These are phyloP conservation scores for Astrothelium subdiscretum DNA, from an alignment of 495 filamentous ascomycete species.

Conservation along the genomic window DNA sequence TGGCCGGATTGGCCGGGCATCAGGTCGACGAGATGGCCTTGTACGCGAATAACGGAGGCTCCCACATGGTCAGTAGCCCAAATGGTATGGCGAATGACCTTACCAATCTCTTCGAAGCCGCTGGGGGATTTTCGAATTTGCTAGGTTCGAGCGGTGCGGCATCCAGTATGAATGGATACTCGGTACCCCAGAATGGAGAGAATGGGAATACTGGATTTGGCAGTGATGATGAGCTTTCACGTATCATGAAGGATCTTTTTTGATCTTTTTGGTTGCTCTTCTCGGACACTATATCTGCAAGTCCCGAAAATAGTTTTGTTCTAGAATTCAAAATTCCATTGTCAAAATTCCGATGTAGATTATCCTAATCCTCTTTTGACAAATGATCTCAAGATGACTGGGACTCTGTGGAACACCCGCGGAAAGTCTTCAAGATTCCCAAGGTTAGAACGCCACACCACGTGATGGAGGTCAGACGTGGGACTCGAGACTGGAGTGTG, in stretches of 20 bases:
- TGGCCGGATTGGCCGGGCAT: slow-evolving; percentile 64
- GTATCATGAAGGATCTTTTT: slow-evolving; percentile 55
- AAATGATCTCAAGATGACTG: too few relatives aligned
- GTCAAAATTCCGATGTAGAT: too few relatives aligned
- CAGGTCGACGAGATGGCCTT: slow-evolving; percentile 48
- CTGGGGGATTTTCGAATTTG: slow-evolving; percentile 44
- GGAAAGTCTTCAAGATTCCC: too few relatives aligned
- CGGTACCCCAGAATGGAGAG: slow-evolving; percentile 31
- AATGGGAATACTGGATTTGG: slow-evolving; percentile 41
- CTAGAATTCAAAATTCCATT: too few relatives aligned
- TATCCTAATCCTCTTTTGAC: too few relatives aligned
- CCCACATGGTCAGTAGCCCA: slow-evolving; percentile 18
- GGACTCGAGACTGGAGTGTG: too few relatives aligned
- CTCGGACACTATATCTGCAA: too few relatives aligned
- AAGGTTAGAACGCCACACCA: too few relatives aligned
- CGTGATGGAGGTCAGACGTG: too few relatives aligned
- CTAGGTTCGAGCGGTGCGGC: slow-evolving; percentile 11
- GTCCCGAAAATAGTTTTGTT: too few relatives aligned
- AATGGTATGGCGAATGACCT: slow-evolving; percentile 50
- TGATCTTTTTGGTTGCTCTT: slow-evolving; percentile 30
- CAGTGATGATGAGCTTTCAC: slow-evolving; percentile 52
- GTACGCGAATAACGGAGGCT: slow-evolving; percentile 27
- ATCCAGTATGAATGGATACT: neutral
- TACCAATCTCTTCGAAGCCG: slow-evolving; percentile 59
- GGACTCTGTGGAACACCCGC: too few relatives aligned